Base-by-base conservation (phyloP, 192 early-diverging fungal species). In the Umbelopsis sp. region DNA sequence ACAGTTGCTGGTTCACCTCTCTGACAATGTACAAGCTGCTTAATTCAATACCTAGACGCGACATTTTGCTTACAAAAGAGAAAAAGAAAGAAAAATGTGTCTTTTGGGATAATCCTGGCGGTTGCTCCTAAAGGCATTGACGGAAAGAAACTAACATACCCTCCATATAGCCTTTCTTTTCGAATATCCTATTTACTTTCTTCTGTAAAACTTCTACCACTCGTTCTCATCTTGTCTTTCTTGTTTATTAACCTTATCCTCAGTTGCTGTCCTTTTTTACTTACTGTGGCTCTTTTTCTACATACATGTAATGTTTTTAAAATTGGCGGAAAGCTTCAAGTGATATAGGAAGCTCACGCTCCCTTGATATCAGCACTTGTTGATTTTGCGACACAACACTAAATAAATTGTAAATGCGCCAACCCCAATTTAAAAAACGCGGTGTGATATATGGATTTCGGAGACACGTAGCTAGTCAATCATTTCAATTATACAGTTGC, bases 1-100 rank as follows among this genome's bases (percentile, higher is more conserved):
- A 20, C 91, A 91, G 75, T 78, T 94, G 68, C 64, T 90, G 41
- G 50, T 86, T 49, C 89, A 87, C 30, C 73, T 90, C 23, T 75
- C 84, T 6, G 88, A 88, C 25, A 77, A 71, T 35, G 74, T 45
- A 61, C 55, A 61, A 61, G 55, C 55, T 61, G 23, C 55, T 35
- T 61, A 61, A 61, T 61, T 16, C 13, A 1, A 16, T 61, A 15
- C 55, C 30, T 61, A 61, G 55, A 61, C 55, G 27, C 55, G 11
- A 35, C 55, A 61, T 27, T 10, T 41, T 41, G 37, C 37, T 41
- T 41, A 41, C 37, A 41, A 41, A 41, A 9, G 37, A 9, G 37
- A 10, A 41, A 41, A 41, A 41, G 37, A 41, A 41, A 41, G 37
- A 41, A 20, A 58, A 61, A 61, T 61, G 35, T 61, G 27, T 30